phyloP scores from a whole-genome alignment of 129 eudicot species.

The Lactuca sativa region DNA sequence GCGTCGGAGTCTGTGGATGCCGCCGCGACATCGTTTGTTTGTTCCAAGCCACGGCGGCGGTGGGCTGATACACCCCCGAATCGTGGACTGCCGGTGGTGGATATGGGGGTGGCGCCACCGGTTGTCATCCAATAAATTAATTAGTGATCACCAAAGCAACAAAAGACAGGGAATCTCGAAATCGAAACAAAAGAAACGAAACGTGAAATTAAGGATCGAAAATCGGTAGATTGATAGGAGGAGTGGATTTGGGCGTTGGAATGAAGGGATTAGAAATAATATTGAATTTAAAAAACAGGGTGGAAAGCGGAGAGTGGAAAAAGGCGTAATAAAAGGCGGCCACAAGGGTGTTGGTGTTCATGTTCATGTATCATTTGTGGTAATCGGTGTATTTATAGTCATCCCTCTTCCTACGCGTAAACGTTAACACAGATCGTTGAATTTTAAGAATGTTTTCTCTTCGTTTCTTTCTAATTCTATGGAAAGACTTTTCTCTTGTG shows the following conservation, averaged over 20 bases:
- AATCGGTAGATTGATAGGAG: constrained; percentile 21
- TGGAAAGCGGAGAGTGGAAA: constrained; percentile 29
- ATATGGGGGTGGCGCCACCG: constrained; percentile 58
- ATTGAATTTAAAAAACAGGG: constrained; percentile 9
- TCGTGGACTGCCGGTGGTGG: constrained; percentile 52
- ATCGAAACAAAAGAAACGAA: constrained; percentile 18
- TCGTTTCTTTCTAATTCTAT: background rate
- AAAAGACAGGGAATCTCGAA: constrained; percentile 18
- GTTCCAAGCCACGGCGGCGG: constrained; percentile 60
- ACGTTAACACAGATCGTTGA: constrained; percentile 10
- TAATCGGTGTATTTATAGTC: constrained; percentile 21
- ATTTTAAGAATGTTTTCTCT: background rate
- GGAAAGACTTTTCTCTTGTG: constrained; percentile 3
- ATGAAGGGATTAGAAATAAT: constrained; percentile 6
- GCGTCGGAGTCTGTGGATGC: constrained; percentile 25
- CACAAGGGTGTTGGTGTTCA: background rate
- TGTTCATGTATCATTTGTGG: constrained; percentile 11
- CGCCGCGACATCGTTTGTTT: constrained; percentile 19
- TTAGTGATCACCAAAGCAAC: constrained; percentile 17
- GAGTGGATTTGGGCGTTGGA: background rate
- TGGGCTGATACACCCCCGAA: constrained; percentile 53
- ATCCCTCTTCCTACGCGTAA: constrained; percentile 21
- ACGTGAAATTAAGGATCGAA: constrained; percentile 22
- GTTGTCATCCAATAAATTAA: constrained; percentile 39
- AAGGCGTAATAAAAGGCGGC: constrained; percentile 32